Percentiles rank a stretch among this genome's conserved stretches.
Conservation (phyloP, 169 alveolate species). For the Theileria parva region DNA sequence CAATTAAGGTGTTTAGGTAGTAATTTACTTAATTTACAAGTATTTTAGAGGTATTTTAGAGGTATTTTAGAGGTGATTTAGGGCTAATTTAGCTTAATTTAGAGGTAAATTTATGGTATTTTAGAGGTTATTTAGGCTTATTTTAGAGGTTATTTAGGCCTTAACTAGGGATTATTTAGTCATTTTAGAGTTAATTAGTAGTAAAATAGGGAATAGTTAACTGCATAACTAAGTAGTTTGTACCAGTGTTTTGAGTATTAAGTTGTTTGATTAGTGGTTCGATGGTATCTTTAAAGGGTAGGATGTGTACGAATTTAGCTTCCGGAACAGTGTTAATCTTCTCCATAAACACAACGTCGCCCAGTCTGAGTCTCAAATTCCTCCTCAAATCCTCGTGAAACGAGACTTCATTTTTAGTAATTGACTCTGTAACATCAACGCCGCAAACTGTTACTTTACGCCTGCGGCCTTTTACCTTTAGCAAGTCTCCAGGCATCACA, state of each 20-base stretch:
- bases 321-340: slow-evolving; percentile 35
- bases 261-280: slow-evolving; percentile 37
- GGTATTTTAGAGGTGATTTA: no score
- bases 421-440: slow-evolving; percentile 34
- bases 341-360: slow-evolving; percentile 60
- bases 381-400: slow-evolving; percentile 57
- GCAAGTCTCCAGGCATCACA: slow-evolving; percentile 48
- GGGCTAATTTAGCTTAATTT: no score
- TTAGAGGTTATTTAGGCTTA: no score
- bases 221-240: neutral
- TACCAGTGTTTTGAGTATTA: neutral
- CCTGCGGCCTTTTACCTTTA: slow-evolving; percentile 48
- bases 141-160: no score
- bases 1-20: neutral
- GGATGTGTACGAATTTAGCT: slow-evolving; percentile 36
- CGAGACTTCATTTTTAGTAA: slow-evolving; percentile 35
- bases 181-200: no score
- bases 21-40: no score
- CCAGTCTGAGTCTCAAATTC: slow-evolving; percentile 60
- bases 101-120: no score
- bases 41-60: neutral
- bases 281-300: slow-evolving; percentile 58
- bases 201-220: no score
- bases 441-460: slow-evolving; percentile 59
- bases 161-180: no score